Evolutionary conservation across 208 protist species (phyloP).

Genomic region (Herpetomonas muscarum): DNA sequence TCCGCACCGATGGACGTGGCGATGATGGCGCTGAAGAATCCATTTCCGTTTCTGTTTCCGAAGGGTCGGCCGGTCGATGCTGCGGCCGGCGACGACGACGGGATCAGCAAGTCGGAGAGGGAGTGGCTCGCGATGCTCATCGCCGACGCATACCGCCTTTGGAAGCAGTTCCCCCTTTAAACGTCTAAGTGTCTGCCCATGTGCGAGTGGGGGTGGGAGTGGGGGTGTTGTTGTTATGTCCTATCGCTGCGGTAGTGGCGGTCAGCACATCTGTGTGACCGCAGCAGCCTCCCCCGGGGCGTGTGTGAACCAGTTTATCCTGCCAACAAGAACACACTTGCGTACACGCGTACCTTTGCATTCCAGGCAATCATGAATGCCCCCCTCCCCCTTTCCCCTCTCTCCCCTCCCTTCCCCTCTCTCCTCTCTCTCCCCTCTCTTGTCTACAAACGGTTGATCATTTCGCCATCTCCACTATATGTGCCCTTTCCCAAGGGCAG

Average conservation of each 20-base stretch:
- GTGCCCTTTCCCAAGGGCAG: too few relatives aligned
- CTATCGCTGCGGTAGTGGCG: too few relatives aligned
- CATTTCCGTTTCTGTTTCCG: constrained; percentile 15
- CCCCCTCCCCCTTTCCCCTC: constrained; percentile 5
- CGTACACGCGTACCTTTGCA: neutral
- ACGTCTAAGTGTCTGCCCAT: too few relatives aligned
- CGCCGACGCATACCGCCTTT: constrained; percentile 52
- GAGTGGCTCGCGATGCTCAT: constrained; percentile 63
- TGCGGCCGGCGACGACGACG: neutral
- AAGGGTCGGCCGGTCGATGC: neutral
- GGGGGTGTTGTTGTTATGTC: too few relatives aligned
- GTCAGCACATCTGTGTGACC: too few relatives aligned
- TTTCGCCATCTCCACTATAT: too few relatives aligned
- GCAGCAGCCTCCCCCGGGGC: too few relatives aligned
- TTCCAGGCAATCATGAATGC: too few relatives aligned
- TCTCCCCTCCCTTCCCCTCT: neutral
- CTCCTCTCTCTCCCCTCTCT: neutral
- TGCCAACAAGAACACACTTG: neutral
- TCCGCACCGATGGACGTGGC: constrained; percentile 31
- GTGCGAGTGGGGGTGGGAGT: neutral
- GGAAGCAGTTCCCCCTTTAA: constrained; percentile 21
- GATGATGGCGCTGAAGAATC: constrained; percentile 31
- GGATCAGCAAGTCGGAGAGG: neutral
- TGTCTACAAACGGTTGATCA: too few relatives aligned
- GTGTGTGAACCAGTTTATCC: too few relatives aligned